Base-by-base conservation (phyloP, 805 yeast species). In the Zygoascus biomembranicola region DNA sequence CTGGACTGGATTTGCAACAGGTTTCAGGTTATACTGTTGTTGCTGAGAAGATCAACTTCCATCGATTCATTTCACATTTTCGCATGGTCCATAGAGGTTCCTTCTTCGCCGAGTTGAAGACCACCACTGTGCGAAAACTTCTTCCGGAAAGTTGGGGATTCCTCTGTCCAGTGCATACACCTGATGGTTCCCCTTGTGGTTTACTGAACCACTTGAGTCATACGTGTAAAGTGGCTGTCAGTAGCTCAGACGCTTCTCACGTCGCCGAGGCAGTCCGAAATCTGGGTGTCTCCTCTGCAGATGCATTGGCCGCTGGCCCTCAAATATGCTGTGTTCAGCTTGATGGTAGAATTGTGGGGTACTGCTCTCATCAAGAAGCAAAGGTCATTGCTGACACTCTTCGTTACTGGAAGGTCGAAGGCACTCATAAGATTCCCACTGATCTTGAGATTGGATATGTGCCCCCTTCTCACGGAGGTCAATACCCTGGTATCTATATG, bases 111-210 rank as follows among this genome's bases (percentile, higher is more conserved):
- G 96, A 92, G 70, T 79, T 94, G 73, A 94, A 94, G 69, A 94
- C 99, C 43, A 94, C 99, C 23, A 86, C 98, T 1, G 99, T 94
- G 49, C 83, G 99, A 76, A 94, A 94, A 70, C 76, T 94, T 63
- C 78, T 94, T 55, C 99, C 99, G 0, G 99, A 94, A 70, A 87
- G 97, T 1, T 94, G 99, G 99, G 99, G 99, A 2, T 94, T 94
- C 79, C 73, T 94, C 63, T 94, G 99, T 73, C 99, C 99, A 11
- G 99, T 94, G 23, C 99, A 94, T 71, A 94, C 99, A 13, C 99
- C 99, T 5, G 99, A 94, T 85, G 99, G 99, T 63, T 87, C 98
- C 50, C 99, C 99, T 19, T 94, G 99, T 82, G 99, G 99, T 75
- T 77, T 94, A 69, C 76, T 94, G 65, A 94, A 94, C 73, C 99